phyloP scores from a whole-genome alignment of 164 flowering plant genomes.

The Dillenia suffruticosa region DNA sequence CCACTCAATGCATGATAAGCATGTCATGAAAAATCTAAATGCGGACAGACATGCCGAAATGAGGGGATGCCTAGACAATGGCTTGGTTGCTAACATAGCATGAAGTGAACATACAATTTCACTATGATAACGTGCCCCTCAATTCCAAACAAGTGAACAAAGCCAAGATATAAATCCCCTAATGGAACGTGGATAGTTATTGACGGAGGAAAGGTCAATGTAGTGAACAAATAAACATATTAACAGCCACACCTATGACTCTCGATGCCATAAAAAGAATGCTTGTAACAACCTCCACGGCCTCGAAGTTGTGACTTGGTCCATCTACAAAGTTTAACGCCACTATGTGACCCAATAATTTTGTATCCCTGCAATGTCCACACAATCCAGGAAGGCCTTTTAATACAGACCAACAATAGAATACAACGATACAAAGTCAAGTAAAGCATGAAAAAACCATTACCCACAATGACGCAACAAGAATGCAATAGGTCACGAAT shows the following conservation, averaged over 20 bases:
- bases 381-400: neutral
- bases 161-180: too few relatives aligned
- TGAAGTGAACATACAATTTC: too few relatives aligned
- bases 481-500: too few relatives aligned
- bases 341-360: conserved; percentile 97
- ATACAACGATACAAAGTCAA: neutral
- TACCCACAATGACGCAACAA: neutral
- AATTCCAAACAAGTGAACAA: too few relatives aligned
- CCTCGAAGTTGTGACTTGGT: conserved; percentile 98
- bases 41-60: too few relatives aligned
- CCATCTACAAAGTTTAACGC: conserved; percentile 97
- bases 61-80: too few relatives aligned
- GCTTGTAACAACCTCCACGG: conserved; percentile 99
- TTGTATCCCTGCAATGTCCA: conserved; percentile 81
- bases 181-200: too few relatives aligned
- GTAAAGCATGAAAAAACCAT: neutral
- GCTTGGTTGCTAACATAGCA: too few relatives aligned
- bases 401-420: conserved; percentile 3
- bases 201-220: too few relatives aligned
- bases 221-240: neutral
- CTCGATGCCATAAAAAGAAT: conserved; percentile 97
- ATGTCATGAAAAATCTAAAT: too few relatives aligned
- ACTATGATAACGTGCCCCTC: too few relatives aligned
- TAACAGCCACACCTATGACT: conserved; percentile 80
- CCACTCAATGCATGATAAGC: too few relatives aligned